phyloP scores from a whole-genome alignment of 208 protist genomes.

The Acanthamoeba healyi region DNA sequence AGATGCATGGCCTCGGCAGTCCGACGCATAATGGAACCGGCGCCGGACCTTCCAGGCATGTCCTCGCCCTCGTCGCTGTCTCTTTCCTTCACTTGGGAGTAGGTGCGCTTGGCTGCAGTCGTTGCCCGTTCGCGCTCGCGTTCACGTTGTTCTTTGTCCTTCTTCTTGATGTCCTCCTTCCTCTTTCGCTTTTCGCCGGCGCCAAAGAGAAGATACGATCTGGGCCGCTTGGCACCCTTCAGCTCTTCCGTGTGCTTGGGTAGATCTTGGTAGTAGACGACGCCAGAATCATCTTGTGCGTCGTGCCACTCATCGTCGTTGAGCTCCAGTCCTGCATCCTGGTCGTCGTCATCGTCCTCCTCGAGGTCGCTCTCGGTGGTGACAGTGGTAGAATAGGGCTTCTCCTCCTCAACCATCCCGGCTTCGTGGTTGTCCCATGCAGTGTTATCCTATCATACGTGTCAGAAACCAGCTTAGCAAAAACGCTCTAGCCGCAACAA shows the following conservation, averaged over 20 bases:
- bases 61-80: conserved; percentile 32
- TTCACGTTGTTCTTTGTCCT: conserved; percentile 9
- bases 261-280: not conserved
- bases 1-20: not conserved
- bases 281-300: too few species aligned
- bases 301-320: conserved; percentile 18
- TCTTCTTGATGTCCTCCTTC: conserved; percentile 37
- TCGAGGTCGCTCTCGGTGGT: conserved; percentile 29
- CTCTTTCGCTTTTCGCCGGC: conserved; percentile 34
- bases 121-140: not conserved
- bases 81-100: not conserved
- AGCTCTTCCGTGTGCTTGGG: not conserved
- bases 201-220: not conserved
- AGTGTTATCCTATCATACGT: not conserved
- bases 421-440: not conserved
- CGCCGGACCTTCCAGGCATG: not conserved
- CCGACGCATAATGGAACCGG: not conserved
- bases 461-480: not conserved
- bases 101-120: not conserved
- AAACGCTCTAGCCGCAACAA: not conserved
- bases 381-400: not conserved
- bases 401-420: not conserved
- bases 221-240: not conserved
- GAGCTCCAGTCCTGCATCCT: not conserved
- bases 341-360: not conserved